Conservation (phyloP, 257 asterid species). For the Nicotiana sylvestris region DNA sequence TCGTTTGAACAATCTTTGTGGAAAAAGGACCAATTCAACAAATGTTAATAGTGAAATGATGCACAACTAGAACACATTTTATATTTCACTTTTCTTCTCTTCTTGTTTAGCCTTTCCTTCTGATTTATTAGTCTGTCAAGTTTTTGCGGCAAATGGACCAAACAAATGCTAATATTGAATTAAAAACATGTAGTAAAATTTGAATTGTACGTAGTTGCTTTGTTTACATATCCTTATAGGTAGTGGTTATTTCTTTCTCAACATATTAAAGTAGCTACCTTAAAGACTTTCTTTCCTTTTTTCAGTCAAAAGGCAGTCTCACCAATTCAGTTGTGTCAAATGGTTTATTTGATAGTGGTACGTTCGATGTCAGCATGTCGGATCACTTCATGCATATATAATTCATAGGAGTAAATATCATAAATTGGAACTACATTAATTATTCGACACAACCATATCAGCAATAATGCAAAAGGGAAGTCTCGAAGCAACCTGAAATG, state of each 20-base stretch:
- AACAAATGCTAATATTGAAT: background rate
- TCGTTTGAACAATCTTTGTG: background rate
- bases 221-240: background rate
- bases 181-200: background rate
- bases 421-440: background rate
- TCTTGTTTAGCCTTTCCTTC: too few relatives aligned
- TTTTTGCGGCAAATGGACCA: too few relatives aligned
- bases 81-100: background rate
- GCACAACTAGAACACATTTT: background rate
- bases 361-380: background rate
- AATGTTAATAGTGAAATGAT: background rate
- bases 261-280: background rate
- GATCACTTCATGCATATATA: background rate
- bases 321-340: background rate
- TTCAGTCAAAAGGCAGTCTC: background rate
- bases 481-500: too few relatives aligned
- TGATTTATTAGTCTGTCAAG: too few relatives aligned
- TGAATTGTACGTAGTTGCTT: background rate
- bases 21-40: background rate
- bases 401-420: background rate
- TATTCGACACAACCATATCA: too few relatives aligned
- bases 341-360: background rate
- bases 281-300: background rate
- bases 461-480: too few relatives aligned
- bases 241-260: slow-evolving; percentile 2